phyloP scores from a whole-genome alignment of 208 protist genomes.

The Crithidia fasciculata region DNA sequence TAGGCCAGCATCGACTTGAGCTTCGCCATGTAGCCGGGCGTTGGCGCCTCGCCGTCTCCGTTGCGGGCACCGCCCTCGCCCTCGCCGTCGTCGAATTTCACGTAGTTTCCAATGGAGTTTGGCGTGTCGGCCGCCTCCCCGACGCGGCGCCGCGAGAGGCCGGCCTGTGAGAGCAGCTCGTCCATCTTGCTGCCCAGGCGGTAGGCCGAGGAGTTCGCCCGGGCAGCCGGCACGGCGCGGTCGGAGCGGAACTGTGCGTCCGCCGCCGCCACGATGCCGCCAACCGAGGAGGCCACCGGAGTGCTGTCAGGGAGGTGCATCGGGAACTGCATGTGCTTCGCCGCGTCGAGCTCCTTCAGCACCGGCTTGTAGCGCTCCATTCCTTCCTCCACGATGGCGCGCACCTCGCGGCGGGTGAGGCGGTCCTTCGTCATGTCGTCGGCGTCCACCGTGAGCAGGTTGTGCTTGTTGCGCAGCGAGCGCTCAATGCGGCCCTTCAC shows the following conservation, averaged over 20 bases:
- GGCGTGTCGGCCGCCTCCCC: conserved; percentile 22
- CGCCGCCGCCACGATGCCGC: conserved; percentile 68
- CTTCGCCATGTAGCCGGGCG: conserved; percentile 80
- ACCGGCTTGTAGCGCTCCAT: conserved; percentile 83
- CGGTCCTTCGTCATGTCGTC: conserved; percentile 75
- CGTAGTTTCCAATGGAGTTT: conserved; percentile 45
- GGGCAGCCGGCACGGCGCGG: conserved; percentile 15
- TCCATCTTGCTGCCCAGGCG: conserved; percentile 64
- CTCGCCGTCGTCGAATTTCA: conserved; percentile 39
- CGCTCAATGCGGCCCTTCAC: conserved; percentile 47
- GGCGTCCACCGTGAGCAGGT: conserved; percentile 72
- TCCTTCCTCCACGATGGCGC: conserved; percentile 64
- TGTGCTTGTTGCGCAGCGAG: conserved; percentile 72
- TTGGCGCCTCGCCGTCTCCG: conserved; percentile 36
- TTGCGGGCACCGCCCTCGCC: conserved; percentile 19
- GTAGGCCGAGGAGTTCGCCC: conserved; percentile 43
- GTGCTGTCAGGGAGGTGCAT: conserved; percentile 77
- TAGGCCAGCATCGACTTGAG: conserved; percentile 90
- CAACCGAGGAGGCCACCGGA: conserved; percentile 71
- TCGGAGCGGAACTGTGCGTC: conserved; percentile 34
- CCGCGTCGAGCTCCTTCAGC: conserved; percentile 64
- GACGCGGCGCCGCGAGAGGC: conserved; percentile 47
- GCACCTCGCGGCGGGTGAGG: conserved; percentile 65
- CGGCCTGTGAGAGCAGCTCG: conserved; percentile 58
- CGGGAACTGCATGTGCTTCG: conserved; percentile 84